Evolutionary conservation across 306 rosid species (phyloP).

Genomic region (Geum urbanum): DNA sequence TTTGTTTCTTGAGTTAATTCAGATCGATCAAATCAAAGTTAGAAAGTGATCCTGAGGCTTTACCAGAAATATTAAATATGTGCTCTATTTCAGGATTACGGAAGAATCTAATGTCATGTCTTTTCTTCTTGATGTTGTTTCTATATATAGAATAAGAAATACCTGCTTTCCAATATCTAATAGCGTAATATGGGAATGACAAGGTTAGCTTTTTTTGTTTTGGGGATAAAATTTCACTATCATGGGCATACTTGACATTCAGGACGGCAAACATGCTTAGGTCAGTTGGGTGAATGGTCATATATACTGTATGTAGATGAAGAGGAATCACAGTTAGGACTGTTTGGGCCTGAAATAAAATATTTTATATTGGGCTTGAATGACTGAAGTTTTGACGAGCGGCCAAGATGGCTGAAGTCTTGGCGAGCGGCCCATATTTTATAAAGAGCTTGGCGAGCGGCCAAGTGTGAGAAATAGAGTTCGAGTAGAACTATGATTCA

Average conservation of each 20-base stretch:
- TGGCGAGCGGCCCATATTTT: no score
- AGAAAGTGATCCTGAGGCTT: not conserved
- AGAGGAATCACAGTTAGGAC: slow-evolving; percentile 8
- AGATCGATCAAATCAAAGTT: not conserved
- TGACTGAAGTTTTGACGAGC: no score
- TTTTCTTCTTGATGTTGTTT: not conserved
- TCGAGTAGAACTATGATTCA: no score
- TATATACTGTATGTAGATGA: not conserved
- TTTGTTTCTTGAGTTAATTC: not conserved
- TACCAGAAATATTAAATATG: not conserved
- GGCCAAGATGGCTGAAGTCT: no score
- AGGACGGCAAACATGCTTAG: slow-evolving; percentile 1
- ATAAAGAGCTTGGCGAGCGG: no score
- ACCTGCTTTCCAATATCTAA: no score
- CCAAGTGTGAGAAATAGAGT: no score
- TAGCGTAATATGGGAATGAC: no score
- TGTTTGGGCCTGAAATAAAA: no score
- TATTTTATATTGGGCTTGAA: no score
- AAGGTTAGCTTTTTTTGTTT: no score
- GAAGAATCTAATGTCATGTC: not conserved
- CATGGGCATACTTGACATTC: not conserved
- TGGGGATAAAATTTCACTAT: no score
- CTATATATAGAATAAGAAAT: not conserved
- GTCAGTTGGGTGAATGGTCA: not conserved
- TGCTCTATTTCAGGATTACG: not conserved